Percentiles rank a stretch among this genome's conserved stretches.
Evolutionary conservation across 208 protist species (phyloP).

Genomic region (Leishmania braziliensis): DNA sequence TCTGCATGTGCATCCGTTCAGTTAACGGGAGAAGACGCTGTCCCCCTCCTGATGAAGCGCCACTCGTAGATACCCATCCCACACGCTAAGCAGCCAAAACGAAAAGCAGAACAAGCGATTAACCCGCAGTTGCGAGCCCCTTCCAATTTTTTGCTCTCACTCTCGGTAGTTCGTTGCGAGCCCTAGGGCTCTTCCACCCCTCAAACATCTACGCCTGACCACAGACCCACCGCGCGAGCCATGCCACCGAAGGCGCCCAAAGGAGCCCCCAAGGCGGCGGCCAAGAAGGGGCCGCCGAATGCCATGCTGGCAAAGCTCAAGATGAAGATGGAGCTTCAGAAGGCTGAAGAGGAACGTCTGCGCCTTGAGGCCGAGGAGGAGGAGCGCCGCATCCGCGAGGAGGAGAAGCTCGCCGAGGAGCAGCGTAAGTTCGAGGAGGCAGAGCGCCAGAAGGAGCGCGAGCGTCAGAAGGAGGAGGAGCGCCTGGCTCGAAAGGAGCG

Average conservation of each 20-base stretch:
- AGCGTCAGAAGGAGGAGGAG: constrained; percentile 88
- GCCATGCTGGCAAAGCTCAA: constrained; percentile 91
- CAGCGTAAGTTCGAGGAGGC: constrained; percentile 89
- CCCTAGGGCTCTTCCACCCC: neutral
- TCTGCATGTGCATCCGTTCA: constrained; percentile 8
- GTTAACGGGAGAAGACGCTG: neutral
- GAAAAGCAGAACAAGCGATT: neutral
- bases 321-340: constrained; percentile 90
- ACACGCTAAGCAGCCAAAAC: neutral
- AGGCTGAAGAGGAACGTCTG: constrained; percentile 81
- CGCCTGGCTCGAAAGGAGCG: constrained; percentile 55
- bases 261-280: constrained; percentile 66
- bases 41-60: constrained; percentile 3
- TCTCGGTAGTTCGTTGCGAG: neutral
- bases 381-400: constrained; percentile 77
- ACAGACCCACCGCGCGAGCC: constrained; percentile 1
- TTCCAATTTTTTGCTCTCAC: neutral
- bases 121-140: neutral
- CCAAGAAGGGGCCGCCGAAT: constrained; percentile 76
- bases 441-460: constrained; percentile 62
- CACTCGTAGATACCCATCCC: neutral
- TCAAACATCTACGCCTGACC: neutral
- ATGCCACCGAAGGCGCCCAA: constrained; percentile 89
- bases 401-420: constrained; percentile 83
- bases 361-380: constrained; percentile 78